Base-by-base conservation (phyloP, 1,284 basidiomycete genomes). In the Naganishia liquefaciens region DNA sequence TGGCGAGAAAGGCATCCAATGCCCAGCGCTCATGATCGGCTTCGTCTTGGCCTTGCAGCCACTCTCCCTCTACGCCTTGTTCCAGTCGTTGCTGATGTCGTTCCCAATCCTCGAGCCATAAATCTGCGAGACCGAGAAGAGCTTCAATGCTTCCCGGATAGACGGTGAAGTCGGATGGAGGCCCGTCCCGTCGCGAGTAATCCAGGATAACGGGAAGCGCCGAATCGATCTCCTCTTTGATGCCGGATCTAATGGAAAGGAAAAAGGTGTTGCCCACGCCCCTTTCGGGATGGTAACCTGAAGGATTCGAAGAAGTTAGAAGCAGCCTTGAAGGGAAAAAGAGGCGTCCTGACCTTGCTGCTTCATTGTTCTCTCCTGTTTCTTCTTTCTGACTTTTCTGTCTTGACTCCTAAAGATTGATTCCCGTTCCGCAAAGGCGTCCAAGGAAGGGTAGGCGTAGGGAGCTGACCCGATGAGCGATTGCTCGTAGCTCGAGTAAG, bases 201-300 rank as follows among this genome's bases (percentile, higher is more conserved):
- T 87, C 84, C 70, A 87, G 86, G 13, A 93, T 82, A 58, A 89
- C 85, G 71, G 89, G 86, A 54, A 93, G 82, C 15, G 90, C 87
- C 88, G 90, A 93, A 63, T 84, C 84, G 60, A 91, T 82, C 72
- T 93, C 91, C 4, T 83, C 77, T 65, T 86, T 82, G 54, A 93
- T 86, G 1, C 86, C 87, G 27, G 88, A 92, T 33, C 85, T 84
- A 51, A 93, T 78, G 2, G 90, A 86, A 13, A 93, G 84, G 5
- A 88, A 80, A 86, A 93, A 91, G 53, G 91, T 83, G 73, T 93
- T 93, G 73, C 81, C 87, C 0, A 87, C 81, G 3, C 83, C 81
- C 2, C 81, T 79, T 73, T 91, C 88, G 11, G 87, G 88, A 71
- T 90, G 91, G 87, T 88, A 90, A 72, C 87, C 90, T 91, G 70